Base-by-base conservation (phyloP, 345 rosid genomes). In the Bretschneidera sinensis region DNA sequence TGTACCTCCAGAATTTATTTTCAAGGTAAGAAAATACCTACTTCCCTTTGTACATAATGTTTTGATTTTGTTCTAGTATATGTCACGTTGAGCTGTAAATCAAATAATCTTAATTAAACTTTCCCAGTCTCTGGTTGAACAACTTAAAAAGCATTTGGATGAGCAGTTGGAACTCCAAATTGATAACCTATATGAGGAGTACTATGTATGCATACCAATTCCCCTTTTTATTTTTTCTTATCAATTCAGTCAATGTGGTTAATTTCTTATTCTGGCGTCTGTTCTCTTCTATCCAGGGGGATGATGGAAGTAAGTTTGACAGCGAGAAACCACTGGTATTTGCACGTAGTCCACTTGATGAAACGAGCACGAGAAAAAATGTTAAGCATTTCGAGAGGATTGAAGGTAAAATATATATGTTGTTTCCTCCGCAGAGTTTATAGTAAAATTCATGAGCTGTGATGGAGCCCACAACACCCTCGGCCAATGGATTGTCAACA, bases 381-480 rank as follows among this genome's bases (percentile, higher is more conserved):
- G 28, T 57, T 52, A 71, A 71, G 24, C 70, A 74, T 22, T 77
- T 76, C 71, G 57, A 57, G 59, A 69, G 77, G 45, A 78, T 85
- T 54, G 87, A 85, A 85, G 91, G 91, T 82, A 74, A 50, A 25
- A 10, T 22, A 43, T 10, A 52, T 22, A 25, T 45, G 10, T 7
- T 39, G 45, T 39, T 39, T 9, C 45, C 16, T 39, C 9, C 24
- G 35, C 85, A 82, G 91, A 85, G 62, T 85, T 73, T 33, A 78
- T 71, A 49, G 87, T 87, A 0, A 78, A 71, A 65, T 73, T 82
- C 57, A 85, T 85, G 91, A 85, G 91, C 76, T 65, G 68, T n/a
- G n/a, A n/a, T n/a, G n/a, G n/a, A n/a, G n/a, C n/a, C n/a, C n/a
- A n/a, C n/a, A n/a, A n/a, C n/a, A n/a, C n/a, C n/a, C n/a, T n/a